Evolutionary conservation across 352 stramenopile species (phyloP), one percentile per base, ranked within the genome.

Genomic region (Globisporangium cederbergense): DNA sequence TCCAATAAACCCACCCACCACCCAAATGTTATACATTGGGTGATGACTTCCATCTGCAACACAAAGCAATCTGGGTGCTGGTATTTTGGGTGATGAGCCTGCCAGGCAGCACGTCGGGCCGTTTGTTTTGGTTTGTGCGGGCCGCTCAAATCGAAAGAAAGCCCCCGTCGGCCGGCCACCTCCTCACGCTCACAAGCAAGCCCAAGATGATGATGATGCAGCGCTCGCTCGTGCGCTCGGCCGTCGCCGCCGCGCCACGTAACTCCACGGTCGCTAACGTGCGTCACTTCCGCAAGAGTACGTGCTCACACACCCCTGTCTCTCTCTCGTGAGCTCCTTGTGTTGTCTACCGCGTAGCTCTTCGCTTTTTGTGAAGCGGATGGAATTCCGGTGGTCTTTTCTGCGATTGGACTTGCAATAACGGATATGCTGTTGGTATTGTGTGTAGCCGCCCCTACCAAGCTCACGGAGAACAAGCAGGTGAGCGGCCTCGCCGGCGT

Each of bases 391-490:
- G 66, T 72, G 69, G 55, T 78, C 55, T 67, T 58, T 55, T 16
- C 36, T 25, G 51, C 3, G 4, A 3, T 8, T 55, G 10, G 13
- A 13, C 16, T 32, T 7, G 32, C 42, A 30, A 28, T 38, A 16
- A 22, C 20, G 10, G 6, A 4, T 47, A 10, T 56, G 22, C n/a
- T 20, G 56, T 14, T 56, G 45, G n/a, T 46, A 16, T 66, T 32
- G 4, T 59, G 11, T 60, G 46, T 43, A 94, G 86, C 66, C 40
- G 56, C 73, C 34, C 78, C 83, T 20, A 72, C 70, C 59, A 90
- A 91, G 73, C 86, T 77, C 68, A 91, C 83, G 50, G 81, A 94
- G 72, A 94, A 94, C 78, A 91, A 94, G 73, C 66, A 86, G 65
- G 54, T 79, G 53, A 86, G 59, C 20, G 86, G 86, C 13, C 68